These are phyloP conservation scores for Rhizomucor miehei DNA, from an alignment of 371 early-diverging fungal species.

Conservation along the genomic window DNA sequence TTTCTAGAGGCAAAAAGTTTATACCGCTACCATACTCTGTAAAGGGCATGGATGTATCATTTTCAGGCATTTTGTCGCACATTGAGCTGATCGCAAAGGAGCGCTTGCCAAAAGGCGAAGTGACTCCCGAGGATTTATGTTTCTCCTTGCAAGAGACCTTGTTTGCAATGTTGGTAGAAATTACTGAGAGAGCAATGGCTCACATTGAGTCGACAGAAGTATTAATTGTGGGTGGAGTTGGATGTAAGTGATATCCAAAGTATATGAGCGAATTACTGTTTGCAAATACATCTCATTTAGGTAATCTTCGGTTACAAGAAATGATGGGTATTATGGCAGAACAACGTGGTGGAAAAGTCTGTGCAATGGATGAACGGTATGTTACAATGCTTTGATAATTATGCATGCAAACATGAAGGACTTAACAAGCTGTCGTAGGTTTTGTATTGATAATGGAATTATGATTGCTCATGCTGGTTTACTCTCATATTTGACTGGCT, in stretches of 20 bases:
- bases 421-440: conserved; percentile 36
- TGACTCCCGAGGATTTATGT: conserved; percentile 90
- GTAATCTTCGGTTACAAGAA: conserved; percentile 92
- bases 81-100: conserved; percentile 81
- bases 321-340: conserved; percentile 98
- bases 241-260: conserved; percentile 63
- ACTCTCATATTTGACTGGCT: conserved; percentile 72
- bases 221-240: conserved; percentile 99
- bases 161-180: conserved; percentile 99
- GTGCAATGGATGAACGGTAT: conserved; percentile 96
- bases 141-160: conserved; percentile 98
- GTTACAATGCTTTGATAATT: neutral
- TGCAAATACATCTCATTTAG: conserved; percentile 20
- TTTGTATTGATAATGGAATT: conserved; percentile 99
- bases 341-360: conserved; percentile 88
- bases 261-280: neutral
- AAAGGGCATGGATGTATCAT: conserved; percentile 99
- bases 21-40: conserved; percentile 96
- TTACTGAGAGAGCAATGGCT: conserved; percentile 99
- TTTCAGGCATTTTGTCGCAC: conserved; percentile 93
- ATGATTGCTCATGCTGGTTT: conserved; percentile 99
- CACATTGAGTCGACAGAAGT: conserved; percentile 95
- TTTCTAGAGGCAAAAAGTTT: conserved; percentile 75
- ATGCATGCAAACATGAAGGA: too few species aligned
- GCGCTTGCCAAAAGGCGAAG: conserved; percentile 55